phyloP scores from a whole-genome alignment of 768 basidiomycete genomes.

The Neoboletus magnificus region DNA sequence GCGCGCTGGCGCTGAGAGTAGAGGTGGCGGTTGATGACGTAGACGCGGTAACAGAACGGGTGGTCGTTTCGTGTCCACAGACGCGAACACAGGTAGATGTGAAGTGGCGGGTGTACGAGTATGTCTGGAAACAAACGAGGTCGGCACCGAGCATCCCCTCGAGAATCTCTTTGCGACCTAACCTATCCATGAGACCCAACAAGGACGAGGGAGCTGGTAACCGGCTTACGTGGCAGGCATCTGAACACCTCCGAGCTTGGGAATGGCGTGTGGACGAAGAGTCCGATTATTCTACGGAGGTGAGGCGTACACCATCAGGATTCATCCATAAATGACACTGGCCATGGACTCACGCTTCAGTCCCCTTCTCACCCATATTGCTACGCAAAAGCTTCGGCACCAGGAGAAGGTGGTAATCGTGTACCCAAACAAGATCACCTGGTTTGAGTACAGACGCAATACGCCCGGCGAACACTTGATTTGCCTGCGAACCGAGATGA shows the following conservation, averaged over 20 bases:
- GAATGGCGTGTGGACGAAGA: slow-evolving; percentile 98
- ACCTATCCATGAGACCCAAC: not conserved
- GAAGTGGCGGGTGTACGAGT: slow-evolving; percentile 95
- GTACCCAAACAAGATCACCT: slow-evolving; percentile 93
- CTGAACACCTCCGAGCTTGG: slow-evolving; percentile 95
- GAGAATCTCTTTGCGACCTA: slow-evolving; percentile 86
- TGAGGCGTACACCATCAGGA: not conserved
- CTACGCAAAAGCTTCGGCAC: slow-evolving; percentile 82
- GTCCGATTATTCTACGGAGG: slow-evolving; percentile 55
- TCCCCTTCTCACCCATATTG: slow-evolving; percentile 40
- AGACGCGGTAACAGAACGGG: slow-evolving; percentile 8
- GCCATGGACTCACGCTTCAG: slow-evolving; percentile 21
- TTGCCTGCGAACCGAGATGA: slow-evolving; percentile 53
- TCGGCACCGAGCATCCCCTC: slow-evolving; percentile 98
- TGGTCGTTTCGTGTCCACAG: slow-evolving; percentile 86
- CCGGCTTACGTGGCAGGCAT: slow-evolving; percentile 75
- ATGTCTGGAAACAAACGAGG: slow-evolving; percentile 96
- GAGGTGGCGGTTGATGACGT: slow-evolving; percentile 8
- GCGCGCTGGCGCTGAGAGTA: not conserved
- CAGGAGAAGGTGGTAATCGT: slow-evolving; percentile 95
- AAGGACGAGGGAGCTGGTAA: not conserved
- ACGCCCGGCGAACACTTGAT: slow-evolving; percentile 73
- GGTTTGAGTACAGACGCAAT: slow-evolving; percentile 76
- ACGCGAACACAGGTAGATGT: slow-evolving; percentile 93
- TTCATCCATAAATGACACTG: not conserved